Conservation (phyloP, 768 basidiomycete genomes). For the Tulasnella sp. region DNA sequence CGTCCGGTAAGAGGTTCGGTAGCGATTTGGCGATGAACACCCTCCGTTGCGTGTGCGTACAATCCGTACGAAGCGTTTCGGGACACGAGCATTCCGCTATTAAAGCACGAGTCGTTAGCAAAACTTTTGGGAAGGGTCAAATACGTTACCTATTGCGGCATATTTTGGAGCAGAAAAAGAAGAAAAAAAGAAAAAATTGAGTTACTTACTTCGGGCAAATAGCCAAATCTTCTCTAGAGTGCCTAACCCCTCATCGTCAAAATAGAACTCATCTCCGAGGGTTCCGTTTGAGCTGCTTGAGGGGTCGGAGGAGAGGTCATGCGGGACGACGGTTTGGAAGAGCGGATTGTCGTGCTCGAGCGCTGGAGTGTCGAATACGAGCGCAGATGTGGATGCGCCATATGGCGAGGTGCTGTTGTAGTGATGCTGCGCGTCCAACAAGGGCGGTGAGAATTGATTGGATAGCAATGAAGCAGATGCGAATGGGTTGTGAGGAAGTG, state of each 20-base stretch:
- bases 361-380: not conserved
- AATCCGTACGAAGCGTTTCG: not conserved
- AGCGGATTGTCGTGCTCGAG: slow-evolving; percentile 1
- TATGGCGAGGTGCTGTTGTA: not conserved
- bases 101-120: too few species aligned
- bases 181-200: not conserved
- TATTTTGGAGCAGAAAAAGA: not conserved
- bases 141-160: too few species aligned
- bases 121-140: too few species aligned
- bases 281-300: not conserved
- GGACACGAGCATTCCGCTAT: too few species aligned
- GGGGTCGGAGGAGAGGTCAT: not conserved
- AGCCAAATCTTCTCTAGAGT: slow-evolving; percentile 89
- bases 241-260: slow-evolving; percentile 73
- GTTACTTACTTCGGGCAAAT: slow-evolving; percentile 66
- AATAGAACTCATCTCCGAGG: slow-evolving; percentile 27
- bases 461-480: not conserved
- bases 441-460: not conserved
- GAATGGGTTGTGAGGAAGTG: not conserved
- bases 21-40: slow-evolving; percentile 80
- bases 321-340: not conserved
- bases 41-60: slow-evolving; percentile 27
- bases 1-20: slow-evolving; percentile 60
- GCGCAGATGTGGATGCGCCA: not conserved
- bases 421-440: not conserved